These are phyloP conservation scores for Pseudogymnoascus sp. DNA, from an alignment of 2,329 filamentous ascomycete genomes.

Conservation along the genomic window DNA sequence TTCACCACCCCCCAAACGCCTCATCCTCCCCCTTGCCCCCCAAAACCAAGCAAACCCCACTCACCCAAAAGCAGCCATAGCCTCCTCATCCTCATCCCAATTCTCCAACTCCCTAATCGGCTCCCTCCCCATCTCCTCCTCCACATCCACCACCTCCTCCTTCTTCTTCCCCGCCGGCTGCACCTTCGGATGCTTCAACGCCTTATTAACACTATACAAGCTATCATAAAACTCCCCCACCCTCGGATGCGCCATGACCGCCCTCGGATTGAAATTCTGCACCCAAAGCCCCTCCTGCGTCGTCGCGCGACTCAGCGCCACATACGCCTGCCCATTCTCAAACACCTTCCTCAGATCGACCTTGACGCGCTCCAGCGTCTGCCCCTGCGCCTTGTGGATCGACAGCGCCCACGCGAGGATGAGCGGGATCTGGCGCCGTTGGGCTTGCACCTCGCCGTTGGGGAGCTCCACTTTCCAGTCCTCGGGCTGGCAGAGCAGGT, in stretches of 20 bases:
- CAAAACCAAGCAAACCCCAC: not conserved
- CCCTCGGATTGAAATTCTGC: slow-evolving; percentile 74
- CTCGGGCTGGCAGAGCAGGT: slow-evolving; percentile 76
- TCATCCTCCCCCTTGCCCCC: not conserved
- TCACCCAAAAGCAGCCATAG: not conserved
- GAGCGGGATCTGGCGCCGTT: slow-evolving; percentile 71
- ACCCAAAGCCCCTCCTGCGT: slow-evolving; percentile 83
- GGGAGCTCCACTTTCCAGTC: slow-evolving; percentile 97
- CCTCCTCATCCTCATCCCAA: slow-evolving; percentile 8
- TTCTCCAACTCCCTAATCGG: not conserved
- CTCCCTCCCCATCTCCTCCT: not conserved
- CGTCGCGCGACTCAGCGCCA: slow-evolving; percentile 87
- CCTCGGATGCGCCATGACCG: slow-evolving; percentile 87
- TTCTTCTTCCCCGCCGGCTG: not conserved
- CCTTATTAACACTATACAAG: slow-evolving; percentile 63
- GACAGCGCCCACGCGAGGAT: slow-evolving; percentile 95
- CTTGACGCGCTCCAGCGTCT: slow-evolving; percentile 81
- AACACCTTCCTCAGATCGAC: slow-evolving; percentile 89
- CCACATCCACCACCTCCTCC: not conserved
- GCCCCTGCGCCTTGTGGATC: slow-evolving; percentile 96
- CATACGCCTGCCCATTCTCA: slow-evolving; percentile 96
- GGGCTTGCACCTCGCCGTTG: slow-evolving; percentile 86
- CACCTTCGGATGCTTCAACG: slow-evolving; percentile 25
- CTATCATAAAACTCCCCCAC: slow-evolving; percentile 81
- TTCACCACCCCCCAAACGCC: not conserved